phyloP scores from a whole-genome alignment of 2,329 filamentous ascomycete genomes.

The Alternaria panax region DNA sequence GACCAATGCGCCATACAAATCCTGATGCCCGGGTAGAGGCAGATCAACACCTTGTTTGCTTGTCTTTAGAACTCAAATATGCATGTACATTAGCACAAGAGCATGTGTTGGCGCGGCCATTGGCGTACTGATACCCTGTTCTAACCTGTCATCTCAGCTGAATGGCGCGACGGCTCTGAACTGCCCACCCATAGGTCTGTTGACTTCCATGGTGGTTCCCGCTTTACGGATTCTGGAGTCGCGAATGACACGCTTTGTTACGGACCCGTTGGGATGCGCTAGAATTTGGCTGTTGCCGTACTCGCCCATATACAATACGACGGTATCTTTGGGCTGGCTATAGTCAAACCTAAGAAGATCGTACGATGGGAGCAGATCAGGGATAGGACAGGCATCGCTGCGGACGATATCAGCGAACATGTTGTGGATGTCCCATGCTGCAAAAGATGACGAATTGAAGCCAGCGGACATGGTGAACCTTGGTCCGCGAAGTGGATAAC shows the following conservation, averaged over 20 bases:
- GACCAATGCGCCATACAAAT: background rate
- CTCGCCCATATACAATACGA: background rate
- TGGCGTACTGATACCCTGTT: background rate
- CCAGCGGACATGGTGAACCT: background rate
- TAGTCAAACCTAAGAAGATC: background rate
- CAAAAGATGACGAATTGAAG: background rate
- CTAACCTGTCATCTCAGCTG: background rate
- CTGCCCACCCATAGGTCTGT: background rate
- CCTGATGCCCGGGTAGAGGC: background rate
- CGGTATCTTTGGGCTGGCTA: background rate
- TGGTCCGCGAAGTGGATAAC: background rate
- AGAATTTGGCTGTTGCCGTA: background rate
- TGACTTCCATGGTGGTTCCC: background rate
- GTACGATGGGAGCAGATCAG: background rate
- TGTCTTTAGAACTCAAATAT: background rate
- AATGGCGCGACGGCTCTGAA: background rate
- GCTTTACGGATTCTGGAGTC: background rate
- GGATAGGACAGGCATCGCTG: background rate
- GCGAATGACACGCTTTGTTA: background rate
- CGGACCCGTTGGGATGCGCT: background rate
- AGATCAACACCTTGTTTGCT: background rate
- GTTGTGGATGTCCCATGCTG: background rate
- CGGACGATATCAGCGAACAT: background rate
- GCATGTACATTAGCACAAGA: background rate
- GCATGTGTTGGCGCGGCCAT: background rate